Conservation (phyloP, 331 rosid genomes). For the Rosa hybrid region DNA sequence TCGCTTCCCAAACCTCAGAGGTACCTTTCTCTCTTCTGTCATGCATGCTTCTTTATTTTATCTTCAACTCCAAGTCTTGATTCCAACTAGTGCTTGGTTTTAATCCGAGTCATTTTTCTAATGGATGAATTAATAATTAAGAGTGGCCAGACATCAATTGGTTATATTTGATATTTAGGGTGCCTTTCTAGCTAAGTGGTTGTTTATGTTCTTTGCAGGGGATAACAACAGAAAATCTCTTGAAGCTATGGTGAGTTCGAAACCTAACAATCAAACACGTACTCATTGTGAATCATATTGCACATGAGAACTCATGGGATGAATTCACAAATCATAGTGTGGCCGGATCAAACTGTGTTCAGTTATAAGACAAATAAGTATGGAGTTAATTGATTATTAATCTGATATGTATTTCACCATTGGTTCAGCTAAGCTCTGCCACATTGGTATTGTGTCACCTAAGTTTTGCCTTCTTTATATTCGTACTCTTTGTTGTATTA, state of each 20-base stretch:
- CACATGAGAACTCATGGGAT: not conserved
- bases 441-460: not conserved
- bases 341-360: not conserved
- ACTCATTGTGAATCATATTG: not conserved
- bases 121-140: not conserved
- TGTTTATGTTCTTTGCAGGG: constrained; percentile 48
- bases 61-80: not conserved
- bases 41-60: not conserved
- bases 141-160: not conserved
- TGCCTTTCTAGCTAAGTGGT: not conserved
- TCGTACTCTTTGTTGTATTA: not conserved
- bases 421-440: not conserved
- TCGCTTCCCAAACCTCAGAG: constrained; percentile 63
- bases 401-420: not conserved
- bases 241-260: constrained; percentile 75
- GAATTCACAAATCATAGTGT: not conserved
- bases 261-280: not conserved
- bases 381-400: not conserved
- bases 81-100: not conserved
- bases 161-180: not conserved
- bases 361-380: not conserved
- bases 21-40: constrained; percentile 23
- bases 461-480: not conserved
- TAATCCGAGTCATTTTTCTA: not conserved
- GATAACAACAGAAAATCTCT: constrained; percentile 69